These are phyloP conservation scores for Tylopilus subfusipes DNA, from an alignment of 768 basidiomycete genomes.

Conservation along the genomic window DNA sequence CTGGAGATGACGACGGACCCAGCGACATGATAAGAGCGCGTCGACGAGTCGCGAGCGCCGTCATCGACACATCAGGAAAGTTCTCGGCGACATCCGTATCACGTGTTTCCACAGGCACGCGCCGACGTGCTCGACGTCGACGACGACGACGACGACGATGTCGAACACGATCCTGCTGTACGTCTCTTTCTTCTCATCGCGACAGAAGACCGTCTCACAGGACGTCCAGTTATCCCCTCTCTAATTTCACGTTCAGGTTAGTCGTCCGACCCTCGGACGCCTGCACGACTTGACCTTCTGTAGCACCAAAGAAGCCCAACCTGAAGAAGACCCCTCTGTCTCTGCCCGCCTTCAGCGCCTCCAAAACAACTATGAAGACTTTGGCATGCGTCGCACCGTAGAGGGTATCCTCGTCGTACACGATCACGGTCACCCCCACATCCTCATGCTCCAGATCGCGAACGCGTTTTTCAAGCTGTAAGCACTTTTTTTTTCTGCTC, in stretches of 20 bases:
- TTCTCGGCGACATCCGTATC: constrained; percentile 7
- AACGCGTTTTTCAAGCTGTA: constrained; percentile 99
- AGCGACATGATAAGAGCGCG: constrained; percentile 11
- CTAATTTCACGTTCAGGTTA: constrained; percentile 91
- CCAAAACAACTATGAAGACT: constrained; percentile 95
- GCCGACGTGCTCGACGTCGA: constrained; percentile 18
- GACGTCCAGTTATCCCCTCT: constrained; percentile 65
- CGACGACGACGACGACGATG: constrained; percentile 35
- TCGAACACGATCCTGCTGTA: constrained; percentile 53
- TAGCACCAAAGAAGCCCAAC: constrained; percentile 94
- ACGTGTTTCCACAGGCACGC: constrained; percentile 9
- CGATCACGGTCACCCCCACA: constrained; percentile 96
- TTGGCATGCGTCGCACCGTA: constrained; percentile 93
- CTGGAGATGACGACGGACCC: background rate
- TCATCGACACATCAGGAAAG: constrained; percentile 2
- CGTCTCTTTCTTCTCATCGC: constrained; percentile 12
- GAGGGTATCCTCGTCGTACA: constrained; percentile 79
- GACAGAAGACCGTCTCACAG: background rate
- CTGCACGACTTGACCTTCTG: constrained; percentile 5
- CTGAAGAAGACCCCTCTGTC: constrained; percentile 96
- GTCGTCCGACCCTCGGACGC: constrained; percentile 5
- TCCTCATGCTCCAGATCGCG: constrained; percentile 97
- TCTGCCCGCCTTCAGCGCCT: constrained; percentile 90
- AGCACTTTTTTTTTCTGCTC: constrained; percentile 28
- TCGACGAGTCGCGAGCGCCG: no score